These are phyloP conservation scores for Aquilaria malaccensis DNA, from an alignment of 345 rosid genomes.

Conservation along the genomic window DNA sequence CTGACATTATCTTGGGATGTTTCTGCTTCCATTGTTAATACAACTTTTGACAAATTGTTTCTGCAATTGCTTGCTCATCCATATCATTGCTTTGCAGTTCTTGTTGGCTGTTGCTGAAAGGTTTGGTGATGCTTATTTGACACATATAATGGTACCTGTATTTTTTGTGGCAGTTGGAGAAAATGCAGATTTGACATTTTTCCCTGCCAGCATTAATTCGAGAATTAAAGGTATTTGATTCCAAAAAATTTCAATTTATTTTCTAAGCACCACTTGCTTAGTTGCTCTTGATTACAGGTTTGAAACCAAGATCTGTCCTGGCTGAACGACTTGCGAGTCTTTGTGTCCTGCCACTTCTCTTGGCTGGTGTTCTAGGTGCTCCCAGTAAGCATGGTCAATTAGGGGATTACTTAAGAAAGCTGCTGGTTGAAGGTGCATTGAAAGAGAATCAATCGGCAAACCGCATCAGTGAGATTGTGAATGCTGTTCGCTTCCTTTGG, in stretches of 20 bases:
- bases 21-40: slow-evolving; percentile 2
- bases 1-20: slow-evolving; percentile 9
- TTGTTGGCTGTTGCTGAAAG: slow-evolving; percentile 62
- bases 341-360: slow-evolving; percentile 81
- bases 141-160: slow-evolving; percentile 79
- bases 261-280: slow-evolving; percentile 8
- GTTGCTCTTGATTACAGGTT: slow-evolving; percentile 43
- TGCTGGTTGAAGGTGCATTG: slow-evolving; percentile 48
- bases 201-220: slow-evolving; percentile 48
- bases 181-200: slow-evolving; percentile 58
- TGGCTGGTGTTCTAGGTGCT: slow-evolving; percentile 93
- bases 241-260: slow-evolving; percentile 4
- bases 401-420: slow-evolving; percentile 66
- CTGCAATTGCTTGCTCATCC: slow-evolving; percentile 17
- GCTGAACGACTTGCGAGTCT: slow-evolving; percentile 66
- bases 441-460: slow-evolving; percentile 52
- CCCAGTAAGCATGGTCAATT: slow-evolving; percentile 63
- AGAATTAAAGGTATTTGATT: slow-evolving; percentile 57
- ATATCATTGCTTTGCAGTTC: slow-evolving; percentile 48
- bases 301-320: slow-evolving; percentile 76
- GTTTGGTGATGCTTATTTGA: slow-evolving; percentile 71
- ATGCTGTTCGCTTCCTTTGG: slow-evolving; percentile 97
- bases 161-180: slow-evolving; percentile 87
- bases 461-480: slow-evolving; percentile 46
- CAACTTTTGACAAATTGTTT: slow-evolving; percentile 8